These are phyloP conservation scores for Leptographium flavum DNA, from an alignment of 2,329 filamentous ascomycete species.

Conservation along the genomic window DNA sequence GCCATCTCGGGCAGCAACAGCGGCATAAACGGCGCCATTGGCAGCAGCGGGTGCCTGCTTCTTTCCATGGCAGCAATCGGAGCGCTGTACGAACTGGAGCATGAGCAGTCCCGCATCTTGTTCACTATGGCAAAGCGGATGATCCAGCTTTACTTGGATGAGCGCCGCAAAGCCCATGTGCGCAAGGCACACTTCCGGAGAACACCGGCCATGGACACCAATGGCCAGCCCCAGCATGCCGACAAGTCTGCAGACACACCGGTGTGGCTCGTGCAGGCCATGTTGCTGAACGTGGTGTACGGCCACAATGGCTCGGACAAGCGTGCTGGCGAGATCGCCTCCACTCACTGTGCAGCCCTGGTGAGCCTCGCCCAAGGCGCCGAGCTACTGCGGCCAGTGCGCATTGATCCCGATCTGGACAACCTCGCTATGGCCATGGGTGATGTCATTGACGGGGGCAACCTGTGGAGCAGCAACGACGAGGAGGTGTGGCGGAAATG, in stretches of 20 bases:
- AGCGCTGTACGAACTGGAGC: slow-evolving; percentile 71
- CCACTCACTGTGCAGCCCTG: slow-evolving; percentile 78
- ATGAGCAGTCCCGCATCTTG: slow-evolving; percentile 63
- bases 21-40: slow-evolving; percentile 22
- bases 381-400: slow-evolving; percentile 44
- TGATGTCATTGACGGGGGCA: slow-evolving; percentile 28
- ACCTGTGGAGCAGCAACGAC: slow-evolving; percentile 36
- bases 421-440: slow-evolving; percentile 41
- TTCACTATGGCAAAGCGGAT: slow-evolving; percentile 93
- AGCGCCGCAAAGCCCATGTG: slow-evolving; percentile 74
- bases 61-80: slow-evolving; percentile 71
- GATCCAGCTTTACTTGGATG: slow-evolving; percentile 86
- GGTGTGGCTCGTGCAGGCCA: slow-evolving; percentile 90
- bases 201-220: slow-evolving; percentile 27
- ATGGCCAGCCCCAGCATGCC: neutral
- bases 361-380: slow-evolving; percentile 84
- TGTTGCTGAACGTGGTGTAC: slow-evolving; percentile 92
- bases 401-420: slow-evolving; percentile 25
- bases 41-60: slow-evolving; percentile 74
- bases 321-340: slow-evolving; percentile 78
- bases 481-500: slow-evolving; percentile 75
- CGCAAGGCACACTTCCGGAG: slow-evolving; percentile 45
- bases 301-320: slow-evolving; percentile 92
- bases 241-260: slow-evolving; percentile 55
- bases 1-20: slow-evolving; percentile 15